Base-by-base conservation (phyloP, 352 stramenopile genomes). In the Phytopythium mirpurense region DNA sequence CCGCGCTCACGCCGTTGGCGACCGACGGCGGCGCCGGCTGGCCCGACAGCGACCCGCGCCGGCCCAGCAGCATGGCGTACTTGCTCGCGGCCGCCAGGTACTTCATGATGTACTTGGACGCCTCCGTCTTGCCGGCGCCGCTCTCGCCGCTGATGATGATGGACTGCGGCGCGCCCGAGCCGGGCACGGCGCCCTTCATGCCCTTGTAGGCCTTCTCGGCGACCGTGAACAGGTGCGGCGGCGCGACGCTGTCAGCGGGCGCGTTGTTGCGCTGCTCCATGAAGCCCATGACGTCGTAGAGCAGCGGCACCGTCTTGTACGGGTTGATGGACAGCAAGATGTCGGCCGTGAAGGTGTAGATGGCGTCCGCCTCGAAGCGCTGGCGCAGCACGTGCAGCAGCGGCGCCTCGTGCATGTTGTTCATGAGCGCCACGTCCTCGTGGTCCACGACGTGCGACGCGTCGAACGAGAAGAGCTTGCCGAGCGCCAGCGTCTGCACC, bases 61-160 rank as follows among this genome's bases (percentile, higher is more conserved):
- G 48, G 1, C 48, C 48, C 2, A 44, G 48, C 21, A 54, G 48
- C 48, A 54, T 54, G 3, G 60, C 72, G 42, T 85, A 78, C 27
- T 86, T 83, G 56, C 83, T 93, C 3, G 80, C 80, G 1, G 81
- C 84, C 5, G 83, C 81, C 11, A 93, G 70, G 47, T 95, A 90
- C 49, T 93, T 91, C 81, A 91, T 90, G 14, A 92, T 88, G 58
- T 97, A 96, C 68, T 98, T 98, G 38, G 90, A 96, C 3, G 90
- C 96, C 60, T 98, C 91, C 0, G 93, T 98, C 70, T 98, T 98
- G 9, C 93, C 93, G 0, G 91, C 91, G 9, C 93, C 93, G 32
- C 82, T 96, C 56, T 98, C 93, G 26, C 93, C 93, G 21, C 84
- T 96, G n/a, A 98, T 90, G 27, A 98, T 75, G 63, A 98, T 97